phyloP scores from a whole-genome alignment of 2,329 filamentous ascomycete species.

The Penicillium crustosum region DNA sequence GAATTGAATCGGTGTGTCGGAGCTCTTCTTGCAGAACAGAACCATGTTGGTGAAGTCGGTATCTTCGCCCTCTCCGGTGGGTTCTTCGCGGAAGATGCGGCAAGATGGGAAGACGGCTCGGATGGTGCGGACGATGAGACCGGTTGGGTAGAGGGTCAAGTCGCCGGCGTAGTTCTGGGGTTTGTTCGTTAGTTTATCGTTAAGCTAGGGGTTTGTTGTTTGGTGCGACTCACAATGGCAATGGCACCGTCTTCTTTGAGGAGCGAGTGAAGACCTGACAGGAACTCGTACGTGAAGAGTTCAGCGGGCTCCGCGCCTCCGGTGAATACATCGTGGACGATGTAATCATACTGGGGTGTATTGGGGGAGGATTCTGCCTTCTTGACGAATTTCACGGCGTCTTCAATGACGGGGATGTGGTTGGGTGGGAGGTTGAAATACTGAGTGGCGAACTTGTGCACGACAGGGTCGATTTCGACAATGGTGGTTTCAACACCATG shows the following conservation, averaged over 20 bases:
- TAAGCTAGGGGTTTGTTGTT: background rate
- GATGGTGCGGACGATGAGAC: conserved; percentile 80
- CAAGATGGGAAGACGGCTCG: conserved; percentile 80
- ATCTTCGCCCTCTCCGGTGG: conserved; percentile 47
- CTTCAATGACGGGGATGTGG: conserved; percentile 75
- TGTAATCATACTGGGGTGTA: conserved; percentile 70
- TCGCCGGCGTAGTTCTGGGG: conserved; percentile 90
- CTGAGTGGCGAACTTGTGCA: conserved; percentile 76
- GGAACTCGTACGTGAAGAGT: conserved; percentile 84
- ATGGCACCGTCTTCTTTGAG: conserved; percentile 78
- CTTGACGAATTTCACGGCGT: conserved; percentile 71
- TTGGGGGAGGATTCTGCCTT: conserved; percentile 43
- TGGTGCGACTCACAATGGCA: conserved; percentile 67
- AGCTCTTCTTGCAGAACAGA: conserved; percentile 79
- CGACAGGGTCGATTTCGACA: conserved; percentile 89
- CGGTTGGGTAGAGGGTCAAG: conserved; percentile 71
- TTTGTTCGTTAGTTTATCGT: conserved; percentile 16
- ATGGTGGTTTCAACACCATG: conserved; percentile 92
- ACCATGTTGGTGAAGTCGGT: conserved; percentile 93
- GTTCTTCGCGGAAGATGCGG: conserved; percentile 80
- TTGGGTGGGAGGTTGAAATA: conserved; percentile 80
- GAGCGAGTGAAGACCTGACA: conserved; percentile 67
- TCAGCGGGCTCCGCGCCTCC: conserved; percentile 87
- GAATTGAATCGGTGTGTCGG: conserved; percentile 59
- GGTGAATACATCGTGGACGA: conserved; percentile 97